Evolutionary conservation across 352 stramenopile genomes (phyloP), one percentile per base, ranked within the genome.

Genomic region (Peronospora belbahrii): DNA sequence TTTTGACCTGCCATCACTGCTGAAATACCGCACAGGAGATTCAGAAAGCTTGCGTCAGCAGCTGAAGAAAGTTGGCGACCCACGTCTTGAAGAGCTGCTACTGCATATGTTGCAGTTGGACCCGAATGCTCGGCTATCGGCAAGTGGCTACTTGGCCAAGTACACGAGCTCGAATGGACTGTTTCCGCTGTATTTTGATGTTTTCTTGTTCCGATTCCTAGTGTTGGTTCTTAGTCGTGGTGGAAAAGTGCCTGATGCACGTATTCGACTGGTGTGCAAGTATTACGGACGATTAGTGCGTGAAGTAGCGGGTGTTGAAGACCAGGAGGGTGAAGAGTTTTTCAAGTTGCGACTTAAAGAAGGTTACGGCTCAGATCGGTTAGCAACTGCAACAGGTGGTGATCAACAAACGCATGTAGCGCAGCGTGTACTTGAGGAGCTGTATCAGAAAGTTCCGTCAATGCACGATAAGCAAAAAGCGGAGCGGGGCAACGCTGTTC

Each of bases 81-180:
- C 78, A 9, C 60, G 80, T 17, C 64, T 97, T 23, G 74, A 96
- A 54, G 88, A 95, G 14, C 61, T 96, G 30, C 82, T 96, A 48
- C 68, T 91, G 31, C 88, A 97, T 46, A 98, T 98, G 94, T 59
- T 98, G 7, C 86, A 94, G 48, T 54, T 97, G 11, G 83, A 98
- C 56, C 88, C 92, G 15, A 70, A 64, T 9, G 68, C 90, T 28
- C 79, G 94, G 5, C 61, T 94, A 11, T 92, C 81, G 6, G 85
- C 90, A 0, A 79, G 58, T 23, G 86, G 92, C 23, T 97, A 98
- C 61, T 59, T 97, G 18, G 57, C 88, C 17, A 82, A 87, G 49
- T 92, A 97, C 36, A 87, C 84, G 0, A 67, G 65, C 49, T 22
- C 32, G 30, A 70, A 60, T 20, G 62, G 64, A 0, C 46, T 94